Evolutionary conservation across 768 basidiomycete genomes (phyloP).

Genomic region (Lyophyllum decastes): DNA sequence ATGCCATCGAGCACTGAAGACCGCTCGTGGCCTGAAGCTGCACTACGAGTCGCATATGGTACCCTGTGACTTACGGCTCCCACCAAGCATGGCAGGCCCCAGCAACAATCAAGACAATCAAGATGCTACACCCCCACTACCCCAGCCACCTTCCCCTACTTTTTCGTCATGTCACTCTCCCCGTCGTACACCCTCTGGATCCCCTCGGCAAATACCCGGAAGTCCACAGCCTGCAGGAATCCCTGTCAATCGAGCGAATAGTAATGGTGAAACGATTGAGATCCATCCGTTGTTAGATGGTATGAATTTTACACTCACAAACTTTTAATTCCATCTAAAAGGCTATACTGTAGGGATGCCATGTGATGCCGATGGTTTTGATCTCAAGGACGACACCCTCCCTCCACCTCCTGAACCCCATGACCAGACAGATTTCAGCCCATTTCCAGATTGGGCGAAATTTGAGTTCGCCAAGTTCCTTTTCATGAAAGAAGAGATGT

Average conservation of each 20-base stretch:
- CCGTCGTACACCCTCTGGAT: background rate
- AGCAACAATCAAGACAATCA: no score
- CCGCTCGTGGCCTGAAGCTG: background rate
- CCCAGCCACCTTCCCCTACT: background rate
- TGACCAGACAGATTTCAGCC: no score
- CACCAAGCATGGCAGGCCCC: no score
- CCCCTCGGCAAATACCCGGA: background rate
- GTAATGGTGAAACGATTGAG: background rate
- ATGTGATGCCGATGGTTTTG: background rate
- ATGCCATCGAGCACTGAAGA: background rate
- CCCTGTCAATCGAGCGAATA: background rate
- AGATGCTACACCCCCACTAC: no score
- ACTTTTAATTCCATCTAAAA: background rate
- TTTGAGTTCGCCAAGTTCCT: slow-evolving; percentile 17
- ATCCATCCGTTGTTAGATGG: slow-evolving; percentile 5
- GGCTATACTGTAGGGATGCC: slow-evolving; percentile 3
- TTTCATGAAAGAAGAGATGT: slow-evolving; percentile 13
- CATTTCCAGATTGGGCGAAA: no score
- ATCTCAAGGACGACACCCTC: background rate
- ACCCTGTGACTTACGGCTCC: background rate
- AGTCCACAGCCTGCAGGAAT: background rate
- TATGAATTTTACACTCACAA: background rate
- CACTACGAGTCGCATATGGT: background rate
- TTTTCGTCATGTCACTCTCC: background rate
- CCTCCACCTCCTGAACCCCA: background rate